These are phyloP conservation scores for Spinellus fusiger DNA, from an alignment of 192 early-diverging fungal species.

Conservation along the genomic window DNA sequence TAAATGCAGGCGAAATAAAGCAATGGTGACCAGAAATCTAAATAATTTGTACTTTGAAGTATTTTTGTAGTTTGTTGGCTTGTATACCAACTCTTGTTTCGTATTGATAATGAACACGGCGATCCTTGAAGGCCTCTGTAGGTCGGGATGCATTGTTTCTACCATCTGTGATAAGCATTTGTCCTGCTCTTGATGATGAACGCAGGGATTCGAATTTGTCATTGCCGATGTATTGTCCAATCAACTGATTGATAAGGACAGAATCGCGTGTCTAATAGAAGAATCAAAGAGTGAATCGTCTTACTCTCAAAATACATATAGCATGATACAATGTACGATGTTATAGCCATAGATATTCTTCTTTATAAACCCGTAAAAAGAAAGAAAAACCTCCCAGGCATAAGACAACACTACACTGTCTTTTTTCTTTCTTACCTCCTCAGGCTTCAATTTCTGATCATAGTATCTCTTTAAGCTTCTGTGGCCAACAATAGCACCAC, in stretches of 20 bases:
- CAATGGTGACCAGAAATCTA: constrained; percentile 19
- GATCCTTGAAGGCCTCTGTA: constrained; percentile 52
- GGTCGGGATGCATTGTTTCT: constrained; percentile 1
- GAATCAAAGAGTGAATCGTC: too few relatives aligned
- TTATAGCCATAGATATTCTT: too few relatives aligned
- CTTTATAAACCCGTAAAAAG: background rate
- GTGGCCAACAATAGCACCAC: constrained; percentile 76
- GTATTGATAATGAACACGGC: constrained; percentile 55
- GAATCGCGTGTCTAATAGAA: constrained; percentile 55
- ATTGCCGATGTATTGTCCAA: constrained; percentile 60
- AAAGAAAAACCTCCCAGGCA: background rate
- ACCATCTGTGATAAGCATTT: constrained; percentile 29
- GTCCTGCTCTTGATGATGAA: background rate
- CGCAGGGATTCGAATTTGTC: constrained; percentile 38
- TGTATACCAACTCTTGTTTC: constrained; percentile 61
- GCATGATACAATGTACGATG: too few relatives aligned
- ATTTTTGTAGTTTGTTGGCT: constrained; percentile 80
- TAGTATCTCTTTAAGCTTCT: constrained; percentile 77
- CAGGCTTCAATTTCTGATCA: constrained; percentile 70
- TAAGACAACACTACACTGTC: constrained; percentile 1
- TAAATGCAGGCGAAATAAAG: background rate
- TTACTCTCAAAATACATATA: too few relatives aligned
- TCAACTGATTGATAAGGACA: constrained; percentile 71
- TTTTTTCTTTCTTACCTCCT: constrained; percentile 53
- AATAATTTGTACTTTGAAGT: constrained; percentile 81